Base-by-base conservation (phyloP, 257 asterid species). In the Buddleja alternifolia region DNA sequence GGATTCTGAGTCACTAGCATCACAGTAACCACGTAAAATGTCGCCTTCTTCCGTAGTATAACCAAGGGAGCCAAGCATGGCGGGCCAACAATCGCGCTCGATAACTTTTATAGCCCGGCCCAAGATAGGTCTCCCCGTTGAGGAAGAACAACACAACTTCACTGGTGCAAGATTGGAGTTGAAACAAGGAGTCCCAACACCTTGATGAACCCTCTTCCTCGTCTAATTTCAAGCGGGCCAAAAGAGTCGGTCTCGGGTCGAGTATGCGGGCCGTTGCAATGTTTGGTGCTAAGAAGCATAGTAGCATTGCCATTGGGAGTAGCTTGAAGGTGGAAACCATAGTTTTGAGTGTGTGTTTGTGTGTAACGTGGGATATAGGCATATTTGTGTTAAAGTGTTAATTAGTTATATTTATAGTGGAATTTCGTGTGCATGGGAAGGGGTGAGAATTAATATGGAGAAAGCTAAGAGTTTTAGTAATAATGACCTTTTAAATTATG, bases 91-190 rank as follows among this genome's bases (percentile, higher is more conserved):
- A 0, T 84, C 80, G 6, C 57, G 79, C 67, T 86, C 85, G 47
- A 90, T 88, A n/a, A 60, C 71, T 40, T 82, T 70, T 10, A 90
- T 84, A 60, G 93, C 93, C 75, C n/a, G 81, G 83, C 15, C 93
- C 95, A 14, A 88, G 88, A 67, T 85, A 85, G 0, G 91, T 78
- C 77, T 85, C 89, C 1, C 93, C 94, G 25, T 86, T 88, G 75
- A 84, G 71, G 11, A 90, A 90, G 52, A 87, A 90, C n/a, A 90
- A 60, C 17, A 90, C 70, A 0, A 90, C 84, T 58, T 90, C 95
- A 0, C 86, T 71, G 0, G 88, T 82, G 76, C 97, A 90, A 0
- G 92, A 82, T 39, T 80, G 87, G 7, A 88, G 86, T 71, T 88
- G 71, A 2, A 75, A 72, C 56, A 90, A 45, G 5, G 95, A 83